Evolutionary conservation across 176 grass and related monocot genomes (phyloP), one percentile per base, ranked within the genome.

Genomic region (Carex parvula): DNA sequence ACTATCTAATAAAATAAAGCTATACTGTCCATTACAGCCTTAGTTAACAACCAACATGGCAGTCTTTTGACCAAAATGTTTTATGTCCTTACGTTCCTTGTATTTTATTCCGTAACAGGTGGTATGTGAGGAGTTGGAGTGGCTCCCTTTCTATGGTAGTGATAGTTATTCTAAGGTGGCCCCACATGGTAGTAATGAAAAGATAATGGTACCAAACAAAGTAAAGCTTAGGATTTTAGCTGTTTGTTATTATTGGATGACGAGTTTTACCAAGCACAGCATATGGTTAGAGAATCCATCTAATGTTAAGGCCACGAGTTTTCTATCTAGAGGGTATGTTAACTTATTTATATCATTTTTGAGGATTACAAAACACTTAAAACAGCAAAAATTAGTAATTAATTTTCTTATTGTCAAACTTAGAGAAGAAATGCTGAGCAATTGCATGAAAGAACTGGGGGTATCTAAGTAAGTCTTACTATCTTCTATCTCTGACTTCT

Each of bases 51-150:
- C 32, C 78, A 86, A 37, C 69, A 74, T 29, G 67, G n/a, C 70
- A 64, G 76, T 66, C 58, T 82, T 71, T 54, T 85, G 71, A 84
- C 9, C 53, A 67, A 71, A 71, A 42, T 78, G 56, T 42, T 83
- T 87, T 84, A 42, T 64, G 30, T 60, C 60, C 80, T 79, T 89
- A 56, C 44, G 1, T 76, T 55, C 9, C 48, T 32, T 77, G 6
- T 24, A 32, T 77, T 68, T 88, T 84, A 48, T 87, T n/a, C 13
- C 5, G 24, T n/a, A 83, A 76, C 89, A 99, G 96, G 91, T 99
- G 80, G 96, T 91, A 33, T 95, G 93, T 54, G 96, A 99, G 87
- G 96, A 99, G 85, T 87, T 99, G 10, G 96, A 99, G 80, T 99
- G 96, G 96, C 88, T 99, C 82, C 91, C 91, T 30, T 99, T 99